Conservation (phyloP, 805 yeast species). For the Zygosaccharomyces kombuchaensis region DNA sequence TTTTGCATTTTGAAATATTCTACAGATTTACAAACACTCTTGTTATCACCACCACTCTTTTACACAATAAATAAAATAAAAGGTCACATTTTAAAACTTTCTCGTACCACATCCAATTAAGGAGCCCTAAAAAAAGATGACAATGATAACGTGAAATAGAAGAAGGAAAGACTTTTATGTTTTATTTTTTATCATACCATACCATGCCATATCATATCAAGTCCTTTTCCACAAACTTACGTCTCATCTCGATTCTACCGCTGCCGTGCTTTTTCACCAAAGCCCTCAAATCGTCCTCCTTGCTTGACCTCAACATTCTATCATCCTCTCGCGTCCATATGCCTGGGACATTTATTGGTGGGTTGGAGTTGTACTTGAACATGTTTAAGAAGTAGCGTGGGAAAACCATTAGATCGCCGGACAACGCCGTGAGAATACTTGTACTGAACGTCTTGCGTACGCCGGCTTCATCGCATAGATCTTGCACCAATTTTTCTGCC, state of each 20-base stretch:
- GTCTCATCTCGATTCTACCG: constrained; percentile 42
- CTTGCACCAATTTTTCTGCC: constrained; percentile 41
- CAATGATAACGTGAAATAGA: background rate
- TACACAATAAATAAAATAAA: background rate
- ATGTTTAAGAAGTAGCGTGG: constrained; percentile 41
- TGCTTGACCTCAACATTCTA: constrained; percentile 33
- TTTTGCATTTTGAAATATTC: background rate
- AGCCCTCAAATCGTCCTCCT: constrained; percentile 34
- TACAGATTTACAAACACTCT: background rate
- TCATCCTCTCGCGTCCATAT: constrained; percentile 46
- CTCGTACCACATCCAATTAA: background rate
- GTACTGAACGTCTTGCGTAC: constrained; percentile 42
- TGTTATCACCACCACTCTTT: background rate
- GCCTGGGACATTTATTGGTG: constrained; percentile 42
- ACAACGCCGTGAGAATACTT: constrained; percentile 39
- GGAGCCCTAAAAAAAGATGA: background rate
- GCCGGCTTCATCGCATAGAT: constrained; percentile 41
- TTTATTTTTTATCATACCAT: background rate
- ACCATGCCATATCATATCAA: constrained; percentile 21
- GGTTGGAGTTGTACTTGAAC: constrained; percentile 40
- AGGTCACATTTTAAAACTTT: background rate
- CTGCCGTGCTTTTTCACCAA: constrained; percentile 39
- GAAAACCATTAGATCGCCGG: constrained; percentile 43
- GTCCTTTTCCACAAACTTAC: constrained; percentile 37
- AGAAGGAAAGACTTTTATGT: background rate